Base-by-base conservation (phyloP, 1,139 yeast genomes). In the Hyphopichia burtonii region DNA sequence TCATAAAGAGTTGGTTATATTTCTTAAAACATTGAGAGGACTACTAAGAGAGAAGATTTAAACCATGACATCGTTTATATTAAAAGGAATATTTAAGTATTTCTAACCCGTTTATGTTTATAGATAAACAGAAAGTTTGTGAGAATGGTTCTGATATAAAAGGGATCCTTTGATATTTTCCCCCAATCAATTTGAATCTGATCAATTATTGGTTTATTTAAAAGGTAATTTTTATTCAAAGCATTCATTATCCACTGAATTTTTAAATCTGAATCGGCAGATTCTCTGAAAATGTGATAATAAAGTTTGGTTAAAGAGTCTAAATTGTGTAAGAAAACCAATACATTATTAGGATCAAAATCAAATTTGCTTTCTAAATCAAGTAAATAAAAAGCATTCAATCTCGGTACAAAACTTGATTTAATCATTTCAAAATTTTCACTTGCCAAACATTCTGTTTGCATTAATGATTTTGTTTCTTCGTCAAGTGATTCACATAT, bases 1-100 rank as follows among this genome's bases (percentile, higher is more conserved):
- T 17, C 63, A 66, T 34, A 61, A 71, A 40, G 68, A 67, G 41
- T 59, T 75, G 38, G 66, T 68, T 12, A 54, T 50, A 42, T 74
- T 76, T 43, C 57, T 76, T 48, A 71, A 71, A 50, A 44, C 58
- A 2, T 51, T 65, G 2, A 51, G 80, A 44, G 51, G 44, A 28
- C 37, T 44, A 16, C 58, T 65, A 35, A 56, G 51, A 41, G 55
- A 52, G 11, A 37, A 31, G 18, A 9, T 35, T 11, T 35, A 16
- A 25, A 25, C 4, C 28, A 25, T 25, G 7, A 25, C 28, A 7
- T 25, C 28, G 28, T 25, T 9, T 9, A 25, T 25, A 8, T 8
- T 4, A 25, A 25, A 25, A 11, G 9, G 9, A 10, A 25, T 10
- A 25, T 8, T 25, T 10, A 25, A 11, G 28, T 5, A 25, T 25